These are phyloP conservation scores for Chlorokybus atmophyticus DNA, from an alignment of 139 green algal genomes.

Conservation along the genomic window DNA sequence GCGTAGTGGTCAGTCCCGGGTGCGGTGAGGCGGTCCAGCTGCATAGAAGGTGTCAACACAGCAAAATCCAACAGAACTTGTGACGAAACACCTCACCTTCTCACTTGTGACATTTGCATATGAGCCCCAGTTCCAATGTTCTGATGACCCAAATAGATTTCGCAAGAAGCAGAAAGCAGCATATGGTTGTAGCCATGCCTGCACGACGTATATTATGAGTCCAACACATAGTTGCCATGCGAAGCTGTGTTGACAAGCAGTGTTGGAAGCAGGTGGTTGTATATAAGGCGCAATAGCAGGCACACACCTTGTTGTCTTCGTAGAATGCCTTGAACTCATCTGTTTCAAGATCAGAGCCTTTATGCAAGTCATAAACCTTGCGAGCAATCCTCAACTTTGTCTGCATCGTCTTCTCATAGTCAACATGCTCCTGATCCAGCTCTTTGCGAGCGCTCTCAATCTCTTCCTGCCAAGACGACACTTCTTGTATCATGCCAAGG, in stretches of 20 bases:
- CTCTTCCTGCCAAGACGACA: slow-evolving; percentile 14
- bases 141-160: slow-evolving; percentile 68
- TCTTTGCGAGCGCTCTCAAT: slow-evolving; percentile 6
- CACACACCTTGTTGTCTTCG: slow-evolving; percentile 34
- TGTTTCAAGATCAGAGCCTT: slow-evolving; percentile 25
- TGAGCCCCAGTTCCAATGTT: slow-evolving; percentile 81
- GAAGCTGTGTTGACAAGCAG: too few species aligned
- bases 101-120: slow-evolving; percentile 21
- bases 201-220: too few species aligned
- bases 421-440: slow-evolving; percentile 30
- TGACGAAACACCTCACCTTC: not conserved
- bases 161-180: slow-evolving; percentile 70
- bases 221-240: too few species aligned
- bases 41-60: slow-evolving; percentile 6
- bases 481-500: too few species aligned
- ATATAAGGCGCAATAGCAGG: too few species aligned
- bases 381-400: slow-evolving; percentile 58
- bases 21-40: slow-evolving; percentile 38
- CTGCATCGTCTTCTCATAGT: slow-evolving; percentile 67
- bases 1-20: slow-evolving; percentile 31
- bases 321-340: slow-evolving; percentile 43
- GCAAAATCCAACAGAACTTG: not conserved
- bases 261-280: too few species aligned
- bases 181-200: slow-evolving; percentile 78
- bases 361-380: slow-evolving; percentile 19